These are phyloP conservation scores for Rhexocercosporidium sp. DNA, from an alignment of 2,329 filamentous ascomycete species.

Conservation along the genomic window DNA sequence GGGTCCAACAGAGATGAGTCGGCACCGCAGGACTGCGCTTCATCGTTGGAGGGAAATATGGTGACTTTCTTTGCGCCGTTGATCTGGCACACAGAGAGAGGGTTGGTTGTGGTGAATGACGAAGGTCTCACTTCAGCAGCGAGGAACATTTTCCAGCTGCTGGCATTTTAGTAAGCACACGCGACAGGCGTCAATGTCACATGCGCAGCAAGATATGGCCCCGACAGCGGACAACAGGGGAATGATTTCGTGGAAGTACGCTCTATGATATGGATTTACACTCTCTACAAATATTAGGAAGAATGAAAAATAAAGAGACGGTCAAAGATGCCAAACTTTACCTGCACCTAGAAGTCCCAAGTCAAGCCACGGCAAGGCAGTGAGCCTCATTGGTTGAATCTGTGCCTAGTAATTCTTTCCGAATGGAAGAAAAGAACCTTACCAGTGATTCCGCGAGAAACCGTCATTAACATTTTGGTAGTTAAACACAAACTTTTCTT, in stretches of 20 bases:
- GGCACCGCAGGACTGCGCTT: conserved; percentile 62
- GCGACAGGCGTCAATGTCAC: conserved; percentile 23
- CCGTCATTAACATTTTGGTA: no score
- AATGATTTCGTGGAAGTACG: no score
- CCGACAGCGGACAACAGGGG: no score
- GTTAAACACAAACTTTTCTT: no score
- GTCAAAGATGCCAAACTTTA: neutral
- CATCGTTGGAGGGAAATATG: conserved; percentile 53
- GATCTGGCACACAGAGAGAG: conserved; percentile 36
- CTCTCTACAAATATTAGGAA: neutral
- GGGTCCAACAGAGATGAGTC: conserved; percentile 59
- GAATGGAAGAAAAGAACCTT: neutral
- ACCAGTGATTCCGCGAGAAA: no score
- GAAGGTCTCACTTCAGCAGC: conserved; percentile 14
- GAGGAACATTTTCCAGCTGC: conserved; percentile 3
- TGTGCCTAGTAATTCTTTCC: neutral
- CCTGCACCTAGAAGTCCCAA: neutral
- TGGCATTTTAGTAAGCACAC: conserved; percentile 19
- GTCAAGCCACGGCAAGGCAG: neutral
- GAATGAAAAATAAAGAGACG: neutral
- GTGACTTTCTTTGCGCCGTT: conserved; percentile 38
- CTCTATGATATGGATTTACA: neutral
- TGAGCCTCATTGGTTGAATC: neutral
- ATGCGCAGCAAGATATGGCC: conserved; percentile 2
- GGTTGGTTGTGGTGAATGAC: conserved; percentile 23